Conservation (phyloP, 2,329 filamentous ascomycete species). For the Didymella lethalis region DNA sequence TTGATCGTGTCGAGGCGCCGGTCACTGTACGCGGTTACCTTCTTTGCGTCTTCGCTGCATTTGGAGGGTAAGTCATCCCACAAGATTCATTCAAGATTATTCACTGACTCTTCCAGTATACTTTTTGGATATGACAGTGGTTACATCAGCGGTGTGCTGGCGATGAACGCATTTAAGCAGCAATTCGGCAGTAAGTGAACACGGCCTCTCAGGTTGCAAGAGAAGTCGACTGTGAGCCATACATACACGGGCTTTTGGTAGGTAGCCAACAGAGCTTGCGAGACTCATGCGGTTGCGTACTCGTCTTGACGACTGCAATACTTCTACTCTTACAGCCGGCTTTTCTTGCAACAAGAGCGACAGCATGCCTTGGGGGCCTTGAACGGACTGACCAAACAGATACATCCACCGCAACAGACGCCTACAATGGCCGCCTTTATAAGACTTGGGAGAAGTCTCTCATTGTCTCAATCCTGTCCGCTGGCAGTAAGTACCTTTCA, state of each 20-base stretch:
- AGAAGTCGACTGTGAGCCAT: too few species aligned
- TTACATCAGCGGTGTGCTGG: constrained; percentile 73
- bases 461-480: constrained; percentile 83
- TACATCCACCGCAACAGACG: constrained; percentile 56
- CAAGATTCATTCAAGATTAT: neutral
- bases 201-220: too few species aligned
- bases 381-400: constrained; percentile 59
- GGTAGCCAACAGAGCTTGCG: too few species aligned
- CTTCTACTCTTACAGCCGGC: too few species aligned
- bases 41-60: constrained; percentile 58
- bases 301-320: too few species aligned
- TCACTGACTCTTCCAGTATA: constrained; percentile 44
- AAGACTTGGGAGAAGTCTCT: constrained; percentile 66
- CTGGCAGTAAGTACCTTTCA: constrained; percentile 56
- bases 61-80: constrained; percentile 54
- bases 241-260: too few species aligned
- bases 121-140: constrained; percentile 83
- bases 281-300: too few species aligned
- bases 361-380: neutral
- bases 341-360: too few species aligned
- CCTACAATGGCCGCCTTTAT: constrained; percentile 48
- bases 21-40: constrained; percentile 57
- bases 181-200: constrained; percentile 51
- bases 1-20: constrained; percentile 62
- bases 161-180: constrained; percentile 49